A percentile compares a stretch with the other conserved stretches of the same genome.
Evolutionary conservation across 345 rosid genomes (phyloP).

Genomic region (Populus deltoides): DNA sequence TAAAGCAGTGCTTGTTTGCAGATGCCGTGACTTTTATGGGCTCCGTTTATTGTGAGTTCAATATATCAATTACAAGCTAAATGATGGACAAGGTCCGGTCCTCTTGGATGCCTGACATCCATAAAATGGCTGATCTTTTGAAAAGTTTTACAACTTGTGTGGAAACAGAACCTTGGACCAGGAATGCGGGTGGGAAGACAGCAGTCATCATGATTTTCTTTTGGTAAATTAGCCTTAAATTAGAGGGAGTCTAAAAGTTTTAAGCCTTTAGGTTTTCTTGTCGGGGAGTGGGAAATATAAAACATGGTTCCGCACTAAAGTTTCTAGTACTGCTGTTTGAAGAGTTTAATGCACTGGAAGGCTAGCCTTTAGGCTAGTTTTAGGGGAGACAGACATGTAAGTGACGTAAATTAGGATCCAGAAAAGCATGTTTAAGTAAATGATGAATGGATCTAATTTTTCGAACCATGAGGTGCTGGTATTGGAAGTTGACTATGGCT

Average conservation of each 20-base stretch:
- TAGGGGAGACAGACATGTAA: neutral
- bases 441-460: neutral
- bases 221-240: too few relatives aligned
- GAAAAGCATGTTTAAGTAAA: neutral
- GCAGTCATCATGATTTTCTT: too few relatives aligned
- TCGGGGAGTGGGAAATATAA: too few relatives aligned
- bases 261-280: too few relatives aligned
- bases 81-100: too few relatives aligned
- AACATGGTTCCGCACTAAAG: neutral
- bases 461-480: neutral
- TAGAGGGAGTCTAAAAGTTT: too few relatives aligned
- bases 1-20: slow-evolving; percentile 21
- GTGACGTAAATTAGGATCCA: neutral
- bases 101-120: neutral
- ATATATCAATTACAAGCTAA: neutral
- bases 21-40: slow-evolving; percentile 18
- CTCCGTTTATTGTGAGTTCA: neutral
- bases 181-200: neutral
- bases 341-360: neutral
- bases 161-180: neutral
- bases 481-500: neutral
- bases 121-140: neutral
- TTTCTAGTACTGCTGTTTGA: neutral
- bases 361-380: neutral
- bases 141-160: neutral